Conservation (phyloP, 345 rosid species). For the Boechera retrofracta region DNA sequence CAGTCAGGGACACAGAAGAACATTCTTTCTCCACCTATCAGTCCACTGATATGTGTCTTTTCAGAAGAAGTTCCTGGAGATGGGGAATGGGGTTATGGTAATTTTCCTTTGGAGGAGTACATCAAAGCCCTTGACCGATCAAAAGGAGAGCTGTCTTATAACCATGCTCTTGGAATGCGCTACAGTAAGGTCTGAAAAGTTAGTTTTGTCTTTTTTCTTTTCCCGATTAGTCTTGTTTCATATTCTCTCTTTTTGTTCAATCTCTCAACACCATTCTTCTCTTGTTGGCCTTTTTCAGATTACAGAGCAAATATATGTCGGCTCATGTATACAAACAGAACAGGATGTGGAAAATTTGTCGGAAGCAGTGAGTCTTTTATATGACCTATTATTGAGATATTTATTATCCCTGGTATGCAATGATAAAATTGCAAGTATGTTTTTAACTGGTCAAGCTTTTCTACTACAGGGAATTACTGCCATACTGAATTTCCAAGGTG, state of each 20-base stretch:
- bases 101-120: slow-evolving; percentile 88
- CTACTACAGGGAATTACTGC: slow-evolving; percentile 80
- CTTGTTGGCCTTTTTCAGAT: slow-evolving; percentile 56
- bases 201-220: neutral
- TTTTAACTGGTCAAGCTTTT: slow-evolving; percentile 34
- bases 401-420: neutral
- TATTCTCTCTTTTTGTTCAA: slow-evolving; percentile 19
- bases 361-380: slow-evolving; percentile 56
- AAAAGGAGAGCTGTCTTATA: slow-evolving; percentile 84
- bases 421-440: slow-evolving; percentile 1
- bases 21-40: slow-evolving; percentile 50
- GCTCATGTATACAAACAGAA: slow-evolving; percentile 87
- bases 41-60: slow-evolving; percentile 70
- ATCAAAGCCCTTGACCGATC: slow-evolving; percentile 85
- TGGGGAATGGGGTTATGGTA: slow-evolving; percentile 94
- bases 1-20: slow-evolving; percentile 49
- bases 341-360: slow-evolving; percentile 75
- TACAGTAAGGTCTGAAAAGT: slow-evolving; percentile 75
- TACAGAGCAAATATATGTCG: slow-evolving; percentile 87
- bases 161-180: slow-evolving; percentile 86
- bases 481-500: slow-evolving; percentile 82
- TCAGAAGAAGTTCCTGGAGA: slow-evolving; percentile 73
- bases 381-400: neutral
- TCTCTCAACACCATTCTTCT: slow-evolving; percentile 28
- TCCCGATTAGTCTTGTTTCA: neutral